A percentile compares a stretch with the other conserved stretches of the same genome.
These are phyloP conservation scores for Camellia sinensis DNA, from an alignment of 148 eudicot species.

Conservation along the genomic window DNA sequence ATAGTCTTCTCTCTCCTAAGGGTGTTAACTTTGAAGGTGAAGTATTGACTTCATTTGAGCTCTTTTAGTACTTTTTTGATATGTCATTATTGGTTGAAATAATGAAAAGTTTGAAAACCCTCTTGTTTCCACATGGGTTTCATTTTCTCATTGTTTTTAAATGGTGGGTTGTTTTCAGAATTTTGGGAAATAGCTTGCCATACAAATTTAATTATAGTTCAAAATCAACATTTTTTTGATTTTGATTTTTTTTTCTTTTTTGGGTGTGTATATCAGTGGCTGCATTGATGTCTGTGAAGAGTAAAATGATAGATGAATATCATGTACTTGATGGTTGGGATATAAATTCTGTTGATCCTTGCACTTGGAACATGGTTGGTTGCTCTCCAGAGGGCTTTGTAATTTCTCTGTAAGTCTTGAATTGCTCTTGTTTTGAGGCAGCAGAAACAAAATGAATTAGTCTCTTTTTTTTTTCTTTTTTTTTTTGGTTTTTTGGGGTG, in stretches of 20 bases:
- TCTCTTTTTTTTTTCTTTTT: not conserved
- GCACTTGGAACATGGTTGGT: conserved; percentile 94
- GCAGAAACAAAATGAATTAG: not conserved
- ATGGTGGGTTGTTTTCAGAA: too few species aligned
- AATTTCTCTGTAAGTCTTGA: conserved; percentile 64
- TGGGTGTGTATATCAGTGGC: conserved; percentile 49
- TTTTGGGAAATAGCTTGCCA: too few species aligned
- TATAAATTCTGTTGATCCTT: conserved; percentile 93
- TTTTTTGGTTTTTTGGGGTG: not conserved
- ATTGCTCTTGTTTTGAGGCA: not conserved
- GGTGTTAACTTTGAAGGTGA: conserved; percentile 95
- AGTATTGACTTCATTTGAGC: not conserved
- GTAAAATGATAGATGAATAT: conserved; percentile 58
- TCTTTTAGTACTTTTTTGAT: not conserved
- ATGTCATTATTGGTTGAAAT: not conserved
- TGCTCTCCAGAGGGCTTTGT: conserved; percentile 83
- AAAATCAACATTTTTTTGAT: not conserved
- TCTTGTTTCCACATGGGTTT: not conserved
- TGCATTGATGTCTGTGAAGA: conserved; percentile 87
- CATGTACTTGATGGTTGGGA: conserved; percentile 89
- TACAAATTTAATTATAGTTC: not conserved
- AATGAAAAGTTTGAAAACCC: not conserved
- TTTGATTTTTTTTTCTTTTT: not conserved
- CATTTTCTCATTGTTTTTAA: too few species aligned
- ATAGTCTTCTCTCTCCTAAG: conserved; percentile 76